These are phyloP conservation scores for Calonectria multiphialidica DNA, from an alignment of 2,329 filamentous ascomycete genomes.

Conservation along the genomic window DNA sequence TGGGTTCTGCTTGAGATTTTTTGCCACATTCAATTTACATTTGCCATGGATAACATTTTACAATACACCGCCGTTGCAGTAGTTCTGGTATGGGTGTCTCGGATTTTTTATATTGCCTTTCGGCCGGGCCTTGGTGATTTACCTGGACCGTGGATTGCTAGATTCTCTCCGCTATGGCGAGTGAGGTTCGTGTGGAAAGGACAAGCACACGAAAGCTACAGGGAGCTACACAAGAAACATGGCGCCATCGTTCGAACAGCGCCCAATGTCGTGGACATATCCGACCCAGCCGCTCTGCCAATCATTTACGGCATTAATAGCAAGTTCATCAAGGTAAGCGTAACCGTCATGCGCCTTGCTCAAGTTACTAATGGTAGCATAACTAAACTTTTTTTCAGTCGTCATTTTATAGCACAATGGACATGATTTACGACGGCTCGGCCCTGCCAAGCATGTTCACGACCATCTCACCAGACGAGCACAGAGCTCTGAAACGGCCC, in stretches of 20 bases:
- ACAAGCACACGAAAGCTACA: background rate
- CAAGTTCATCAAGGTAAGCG: background rate
- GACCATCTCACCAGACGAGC: background rate
- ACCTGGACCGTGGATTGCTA: background rate
- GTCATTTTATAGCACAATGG: background rate
- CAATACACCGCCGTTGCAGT: background rate
- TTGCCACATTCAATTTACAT: background rate
- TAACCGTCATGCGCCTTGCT: no score
- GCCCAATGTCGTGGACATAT: conserved; percentile 33
- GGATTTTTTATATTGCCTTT: background rate
- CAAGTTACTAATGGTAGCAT: background rate
- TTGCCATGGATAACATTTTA: background rate
- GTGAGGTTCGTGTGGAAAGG: background rate
- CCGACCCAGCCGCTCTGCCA: conserved; percentile 40
- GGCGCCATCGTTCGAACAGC: conserved; percentile 31
- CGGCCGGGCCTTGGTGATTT: background rate
- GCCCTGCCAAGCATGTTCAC: background rate
- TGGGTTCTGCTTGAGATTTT: background rate
- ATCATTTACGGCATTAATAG: background rate
- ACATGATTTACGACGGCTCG: background rate
- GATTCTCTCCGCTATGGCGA: background rate
- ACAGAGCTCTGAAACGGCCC: background rate
- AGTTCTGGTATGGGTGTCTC: background rate
- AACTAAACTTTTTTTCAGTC: background rate
- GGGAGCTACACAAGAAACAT: conserved; percentile 19